Evolutionary conservation across 371 early-diverging fungal species (phyloP).

Genomic region (Mortierella polycephala): DNA sequence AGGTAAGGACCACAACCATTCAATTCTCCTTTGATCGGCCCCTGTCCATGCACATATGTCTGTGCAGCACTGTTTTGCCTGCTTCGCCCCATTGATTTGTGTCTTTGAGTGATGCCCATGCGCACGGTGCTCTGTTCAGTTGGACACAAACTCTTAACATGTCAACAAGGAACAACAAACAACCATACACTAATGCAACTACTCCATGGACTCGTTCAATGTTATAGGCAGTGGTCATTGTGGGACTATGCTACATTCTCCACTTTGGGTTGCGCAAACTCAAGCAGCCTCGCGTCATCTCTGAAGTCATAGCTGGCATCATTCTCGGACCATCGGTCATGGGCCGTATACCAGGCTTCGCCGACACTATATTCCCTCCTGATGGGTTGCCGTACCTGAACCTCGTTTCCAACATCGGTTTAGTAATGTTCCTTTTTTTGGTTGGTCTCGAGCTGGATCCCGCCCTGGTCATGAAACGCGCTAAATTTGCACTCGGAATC

Average conservation of each 20-base stretch:
- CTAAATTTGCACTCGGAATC: conserved; percentile 61
- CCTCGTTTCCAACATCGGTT: conserved; percentile 84
- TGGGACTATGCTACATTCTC: conserved; percentile 71
- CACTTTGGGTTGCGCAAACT: conserved; percentile 66
- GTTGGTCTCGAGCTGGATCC: conserved; percentile 86
- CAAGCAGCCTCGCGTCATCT: conserved; percentile 80
- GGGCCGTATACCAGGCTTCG: conserved; percentile 76
- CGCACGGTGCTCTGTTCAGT: no score
- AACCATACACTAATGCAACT: no score
- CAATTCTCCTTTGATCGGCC: background rate
- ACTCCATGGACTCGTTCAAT: background rate
- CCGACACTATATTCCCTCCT: conserved; percentile 69
- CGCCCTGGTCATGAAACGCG: conserved; percentile 56
- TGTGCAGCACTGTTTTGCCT: background rate
- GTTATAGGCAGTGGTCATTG: conserved; percentile 71
- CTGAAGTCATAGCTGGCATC: conserved; percentile 84
- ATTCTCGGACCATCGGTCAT: conserved; percentile 82
- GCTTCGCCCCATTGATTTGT: background rate
- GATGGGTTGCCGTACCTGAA: conserved; percentile 73
- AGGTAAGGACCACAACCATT: conserved; percentile 50
- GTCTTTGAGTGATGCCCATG: no score
- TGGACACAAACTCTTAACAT: background rate
- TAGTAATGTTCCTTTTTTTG: conserved; percentile 90
- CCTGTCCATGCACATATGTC: background rate
- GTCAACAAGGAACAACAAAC: no score